Percentiles rank a stretch among this genome's conserved stretches.
Conservation (phyloP, 2,329 filamentous ascomycete species). For the Colletotrichum camelliae region DNA sequence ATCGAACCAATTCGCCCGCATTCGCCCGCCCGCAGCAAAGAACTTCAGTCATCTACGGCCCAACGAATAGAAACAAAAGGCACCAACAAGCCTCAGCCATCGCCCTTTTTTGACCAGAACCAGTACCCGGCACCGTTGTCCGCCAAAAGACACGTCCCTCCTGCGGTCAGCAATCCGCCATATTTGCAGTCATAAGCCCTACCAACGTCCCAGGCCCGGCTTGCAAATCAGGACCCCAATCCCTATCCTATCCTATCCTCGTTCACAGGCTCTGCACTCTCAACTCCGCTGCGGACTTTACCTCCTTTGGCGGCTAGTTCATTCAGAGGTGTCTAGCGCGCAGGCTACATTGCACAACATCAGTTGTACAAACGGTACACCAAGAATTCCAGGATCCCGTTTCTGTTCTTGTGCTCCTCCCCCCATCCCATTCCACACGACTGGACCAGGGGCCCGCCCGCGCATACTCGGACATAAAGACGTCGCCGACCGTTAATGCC, state of each 20-base stretch:
- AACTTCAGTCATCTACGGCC: not conserved
- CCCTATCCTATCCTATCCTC: not conserved
- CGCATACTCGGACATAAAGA: constrained; percentile 46
- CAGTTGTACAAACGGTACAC: constrained; percentile 9
- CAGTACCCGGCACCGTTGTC: not conserved
- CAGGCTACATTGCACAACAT: constrained; percentile 6
- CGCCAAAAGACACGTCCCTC: constrained; percentile 9
- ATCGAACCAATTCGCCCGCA: not conserved
- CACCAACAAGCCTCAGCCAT: not conserved
- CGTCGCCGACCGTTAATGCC: constrained; percentile 35
- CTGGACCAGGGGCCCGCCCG: constrained; percentile 6
- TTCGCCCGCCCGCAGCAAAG: not conserved
- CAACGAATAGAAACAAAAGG: not conserved
- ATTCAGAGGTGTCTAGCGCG: constrained; percentile 11
- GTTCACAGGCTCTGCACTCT: not conserved
- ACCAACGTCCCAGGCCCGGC: not conserved
- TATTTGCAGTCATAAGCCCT: constrained; percentile 7
- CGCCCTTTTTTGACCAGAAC: not conserved
- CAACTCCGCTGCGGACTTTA: constrained; percentile 21
- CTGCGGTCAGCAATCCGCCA: constrained; percentile 22
- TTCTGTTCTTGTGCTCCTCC: not conserved
- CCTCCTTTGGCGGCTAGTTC: constrained; percentile 5
- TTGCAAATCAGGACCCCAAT: constrained; percentile 9
- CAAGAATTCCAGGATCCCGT: constrained; percentile 13
- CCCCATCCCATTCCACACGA: not conserved